Evolutionary conservation across 176 grass and related monocot species (phyloP).

Genomic region (Sorghum bicolor): DNA sequence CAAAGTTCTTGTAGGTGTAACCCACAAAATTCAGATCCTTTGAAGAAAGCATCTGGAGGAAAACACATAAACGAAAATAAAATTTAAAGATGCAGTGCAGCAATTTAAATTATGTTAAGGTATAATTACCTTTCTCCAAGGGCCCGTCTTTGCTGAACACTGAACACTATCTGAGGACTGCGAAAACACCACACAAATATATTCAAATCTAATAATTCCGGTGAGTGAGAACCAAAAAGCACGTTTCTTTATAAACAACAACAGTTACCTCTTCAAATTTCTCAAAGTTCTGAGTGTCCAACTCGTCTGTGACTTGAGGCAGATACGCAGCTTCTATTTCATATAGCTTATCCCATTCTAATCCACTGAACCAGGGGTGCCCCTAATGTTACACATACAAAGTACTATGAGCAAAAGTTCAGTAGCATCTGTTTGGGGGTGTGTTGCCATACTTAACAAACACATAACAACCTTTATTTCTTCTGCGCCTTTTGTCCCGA

Average conservation of each 20-base stretch:
- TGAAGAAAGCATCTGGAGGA: constrained; percentile 91
- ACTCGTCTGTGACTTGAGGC: constrained; percentile 89
- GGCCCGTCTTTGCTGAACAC: constrained; percentile 72
- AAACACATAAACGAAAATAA: neutral
- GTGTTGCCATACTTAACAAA: neutral
- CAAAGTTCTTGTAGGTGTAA: constrained; percentile 99
- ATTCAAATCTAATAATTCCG: neutral
- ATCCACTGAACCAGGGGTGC: constrained; percentile 70
- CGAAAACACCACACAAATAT: constrained; percentile 1
- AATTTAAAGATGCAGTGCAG: neutral
- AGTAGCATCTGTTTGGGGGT: neutral
- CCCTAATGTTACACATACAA: constrained; percentile 50
- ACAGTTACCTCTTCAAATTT: constrained; percentile 86
- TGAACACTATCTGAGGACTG: constrained; percentile 53
- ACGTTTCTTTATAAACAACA: constrained; percentile 9
- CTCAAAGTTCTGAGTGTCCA: constrained; percentile 98
- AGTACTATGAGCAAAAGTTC: constrained; percentile 23
- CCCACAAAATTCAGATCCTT: constrained; percentile 98
- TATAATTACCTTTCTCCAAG: constrained; percentile 89
- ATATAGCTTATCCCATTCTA: constrained; percentile 77
- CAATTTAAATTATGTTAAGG: neutral
- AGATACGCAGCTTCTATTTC: constrained; percentile 89
- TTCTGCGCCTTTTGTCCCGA: constrained; percentile 81
- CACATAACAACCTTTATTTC: constrained; percentile 80
- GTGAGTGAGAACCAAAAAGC: neutral